These are phyloP conservation scores for Botrytis paeoniae DNA, from an alignment of 2,329 filamentous ascomycete species.

Conservation along the genomic window DNA sequence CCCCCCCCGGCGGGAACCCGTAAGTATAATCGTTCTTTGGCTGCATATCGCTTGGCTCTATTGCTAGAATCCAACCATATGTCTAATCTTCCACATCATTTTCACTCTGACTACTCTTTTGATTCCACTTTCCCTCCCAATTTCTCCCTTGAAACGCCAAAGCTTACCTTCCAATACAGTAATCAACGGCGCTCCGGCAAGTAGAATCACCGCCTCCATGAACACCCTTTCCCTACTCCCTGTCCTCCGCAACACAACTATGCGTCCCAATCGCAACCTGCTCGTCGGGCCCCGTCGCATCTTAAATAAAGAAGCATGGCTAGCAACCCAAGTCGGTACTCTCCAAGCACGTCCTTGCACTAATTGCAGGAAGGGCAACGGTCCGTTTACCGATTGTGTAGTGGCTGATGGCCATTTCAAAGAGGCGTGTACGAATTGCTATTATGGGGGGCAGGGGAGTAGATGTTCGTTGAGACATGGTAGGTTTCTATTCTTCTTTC, in stretches of 20 bases:
- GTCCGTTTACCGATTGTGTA: not conserved
- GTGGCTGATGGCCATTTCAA: not conserved
- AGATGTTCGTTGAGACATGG: not conserved
- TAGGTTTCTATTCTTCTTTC: not conserved
- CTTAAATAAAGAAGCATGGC: not conserved
- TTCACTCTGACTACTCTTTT: not conserved
- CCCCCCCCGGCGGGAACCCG: not conserved
- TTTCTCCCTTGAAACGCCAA: not conserved
- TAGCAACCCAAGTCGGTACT: not conserved
- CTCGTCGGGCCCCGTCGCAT: not conserved
- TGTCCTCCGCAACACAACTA: not conserved
- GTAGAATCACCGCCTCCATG: not conserved
- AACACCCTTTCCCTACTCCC: not conserved
- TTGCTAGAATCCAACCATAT: not conserved
- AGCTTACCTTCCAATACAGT: not conserved
- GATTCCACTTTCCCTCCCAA: not conserved
- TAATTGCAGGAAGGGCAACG: not conserved
- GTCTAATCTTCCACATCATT: not conserved
- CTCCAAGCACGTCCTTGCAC: not conserved
- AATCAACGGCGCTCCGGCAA: not conserved
- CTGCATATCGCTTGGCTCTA: not conserved
- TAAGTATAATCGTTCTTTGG: not conserved
- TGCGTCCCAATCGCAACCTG: not conserved
- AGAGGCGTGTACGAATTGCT: constrained; percentile 3
- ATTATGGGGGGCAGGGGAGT: not conserved